Conservation (phyloP, 2,329 filamentous ascomycete species). For the Penicillium sp. region DNA sequence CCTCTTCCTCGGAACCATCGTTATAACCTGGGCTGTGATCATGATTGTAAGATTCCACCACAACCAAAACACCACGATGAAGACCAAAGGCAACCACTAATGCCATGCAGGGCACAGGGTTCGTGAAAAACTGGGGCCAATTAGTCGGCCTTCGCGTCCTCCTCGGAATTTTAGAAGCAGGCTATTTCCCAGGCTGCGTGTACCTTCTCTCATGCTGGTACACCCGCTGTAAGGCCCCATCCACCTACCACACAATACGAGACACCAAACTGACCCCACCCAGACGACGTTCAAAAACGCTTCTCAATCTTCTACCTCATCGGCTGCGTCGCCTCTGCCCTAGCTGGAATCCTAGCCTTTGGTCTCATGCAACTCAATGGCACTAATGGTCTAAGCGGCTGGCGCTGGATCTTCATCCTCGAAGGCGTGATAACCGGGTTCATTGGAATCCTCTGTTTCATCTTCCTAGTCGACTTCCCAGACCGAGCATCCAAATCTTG, state of each 20-base stretch:
- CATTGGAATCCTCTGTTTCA: slow-evolving; percentile 30
- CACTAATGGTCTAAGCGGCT: slow-evolving; percentile 44
- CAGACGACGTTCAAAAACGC: slow-evolving; percentile 33
- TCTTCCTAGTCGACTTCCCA: slow-evolving; percentile 41
- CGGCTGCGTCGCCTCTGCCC: slow-evolving; percentile 48
- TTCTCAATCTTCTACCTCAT: slow-evolving; percentile 51
- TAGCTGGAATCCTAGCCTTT: slow-evolving; percentile 48
- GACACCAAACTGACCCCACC: slow-evolving; percentile 1
- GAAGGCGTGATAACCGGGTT: slow-evolving; percentile 45
- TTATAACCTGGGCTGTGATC: slow-evolving; percentile 29
- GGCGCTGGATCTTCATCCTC: slow-evolving; percentile 57
- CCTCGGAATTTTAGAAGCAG: slow-evolving; percentile 33
- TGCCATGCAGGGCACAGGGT: slow-evolving; percentile 28
- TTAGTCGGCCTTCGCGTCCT: slow-evolving; percentile 27
- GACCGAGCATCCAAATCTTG: slow-evolving; percentile 32
- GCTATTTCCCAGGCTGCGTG: slow-evolving; percentile 69
- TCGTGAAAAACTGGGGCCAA: slow-evolving; percentile 28
- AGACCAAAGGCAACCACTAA: slow-evolving; percentile 1
- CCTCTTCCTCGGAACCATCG: slow-evolving; percentile 27
- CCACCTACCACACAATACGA: too few relatives aligned
- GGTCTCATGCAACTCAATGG: slow-evolving; percentile 45
- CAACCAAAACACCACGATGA: neutral
- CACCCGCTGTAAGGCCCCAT: slow-evolving; percentile 41
- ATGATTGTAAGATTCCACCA: slow-evolving; percentile 23
- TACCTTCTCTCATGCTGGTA: slow-evolving; percentile 75